A percentile compares a stretch with the other conserved stretches of the same genome.
These are phyloP conservation scores for Verruconis gallopava DNA, from an alignment of 2,329 filamentous ascomycete species.

Conservation along the genomic window DNA sequence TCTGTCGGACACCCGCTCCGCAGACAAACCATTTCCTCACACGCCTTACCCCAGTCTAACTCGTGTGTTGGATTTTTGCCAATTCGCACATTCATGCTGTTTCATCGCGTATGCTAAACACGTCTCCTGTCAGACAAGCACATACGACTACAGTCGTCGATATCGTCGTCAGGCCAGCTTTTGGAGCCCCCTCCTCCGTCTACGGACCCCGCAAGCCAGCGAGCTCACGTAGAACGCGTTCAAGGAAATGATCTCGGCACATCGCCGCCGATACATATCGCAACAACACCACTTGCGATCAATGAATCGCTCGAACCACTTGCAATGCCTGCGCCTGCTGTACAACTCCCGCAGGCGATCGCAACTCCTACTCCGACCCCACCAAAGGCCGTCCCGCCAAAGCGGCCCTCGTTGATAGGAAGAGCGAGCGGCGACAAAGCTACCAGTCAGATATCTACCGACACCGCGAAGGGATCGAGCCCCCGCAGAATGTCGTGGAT, in stretches of 20 bases:
- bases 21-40: not conserved
- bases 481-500: slow-evolving; percentile 73
- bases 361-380: slow-evolving; percentile 16
- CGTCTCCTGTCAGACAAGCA: not conserved
- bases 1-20: not conserved
- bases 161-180: not conserved
- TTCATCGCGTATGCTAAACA: not conserved
- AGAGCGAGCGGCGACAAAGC: slow-evolving; percentile 27
- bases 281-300: too few species aligned
- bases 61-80: too few species aligned
- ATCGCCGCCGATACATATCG: too few species aligned
- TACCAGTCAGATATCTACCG: slow-evolving; percentile 10
- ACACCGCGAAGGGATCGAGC: slow-evolving; percentile 14
- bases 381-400: slow-evolving; percentile 14
- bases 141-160: not conserved
- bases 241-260: too few species aligned
- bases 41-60: not conserved
- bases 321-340: not conserved
- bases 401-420: slow-evolving; percentile 30
- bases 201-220: not conserved
- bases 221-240: too few species aligned
- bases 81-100: too few species aligned
- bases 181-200: not conserved
- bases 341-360: too few species aligned
- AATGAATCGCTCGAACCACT: not conserved